These are phyloP conservation scores for Blastomyces silverae DNA, from an alignment of 2,329 filamentous ascomycete species.

Conservation along the genomic window DNA sequence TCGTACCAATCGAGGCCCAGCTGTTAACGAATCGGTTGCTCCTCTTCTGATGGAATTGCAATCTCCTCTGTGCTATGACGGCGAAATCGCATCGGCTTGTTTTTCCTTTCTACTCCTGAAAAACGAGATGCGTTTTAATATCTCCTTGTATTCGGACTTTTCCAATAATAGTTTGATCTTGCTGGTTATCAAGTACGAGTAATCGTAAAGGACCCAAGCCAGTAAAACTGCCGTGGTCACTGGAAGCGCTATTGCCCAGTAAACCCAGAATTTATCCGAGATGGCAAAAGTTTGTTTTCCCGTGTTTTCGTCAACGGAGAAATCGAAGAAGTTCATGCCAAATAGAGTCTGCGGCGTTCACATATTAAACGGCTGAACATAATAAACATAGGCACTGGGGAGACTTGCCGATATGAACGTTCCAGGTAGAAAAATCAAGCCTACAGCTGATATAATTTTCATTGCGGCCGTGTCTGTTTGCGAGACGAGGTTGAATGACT, in stretches of 20 bases:
- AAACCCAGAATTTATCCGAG: constrained; percentile 29
- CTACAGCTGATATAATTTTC: constrained; percentile 29
- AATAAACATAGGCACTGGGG: not conserved
- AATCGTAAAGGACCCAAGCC: constrained; percentile 26
- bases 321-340: constrained; percentile 33
- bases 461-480: constrained; percentile 30
- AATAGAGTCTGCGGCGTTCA: constrained; percentile 27
- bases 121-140: not conserved
- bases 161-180: not conserved
- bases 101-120: not conserved
- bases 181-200: not conserved
- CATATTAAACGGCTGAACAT: not conserved
- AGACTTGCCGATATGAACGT: constrained; percentile 29
- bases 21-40: not conserved
- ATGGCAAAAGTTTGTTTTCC: constrained; percentile 24
- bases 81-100: not conserved
- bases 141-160: not conserved
- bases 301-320: constrained; percentile 19
- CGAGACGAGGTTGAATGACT: constrained; percentile 33
- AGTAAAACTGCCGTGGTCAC: constrained; percentile 27
- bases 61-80: not conserved
- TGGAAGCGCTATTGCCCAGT: constrained; percentile 30
- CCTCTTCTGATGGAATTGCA: not conserved
- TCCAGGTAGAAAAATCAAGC: constrained; percentile 28
- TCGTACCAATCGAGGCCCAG: not conserved